phyloP scores from a whole-genome alignment of 768 basidiomycete genomes.

The Lactarius sp. region DNA sequence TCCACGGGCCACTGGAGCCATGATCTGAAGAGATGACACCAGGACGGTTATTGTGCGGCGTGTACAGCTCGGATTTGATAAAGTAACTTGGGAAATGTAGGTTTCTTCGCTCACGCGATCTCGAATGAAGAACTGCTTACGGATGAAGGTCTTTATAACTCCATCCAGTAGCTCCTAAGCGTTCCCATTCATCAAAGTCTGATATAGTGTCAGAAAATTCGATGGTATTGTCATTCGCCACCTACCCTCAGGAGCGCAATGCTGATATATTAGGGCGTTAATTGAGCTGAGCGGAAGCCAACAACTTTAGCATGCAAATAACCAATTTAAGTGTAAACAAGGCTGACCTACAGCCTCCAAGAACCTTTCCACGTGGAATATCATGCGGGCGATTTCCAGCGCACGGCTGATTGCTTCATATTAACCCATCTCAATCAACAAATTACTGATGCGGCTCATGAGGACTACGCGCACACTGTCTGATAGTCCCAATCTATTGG shows the following conservation, averaged over 20 bases:
- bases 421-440: background rate
- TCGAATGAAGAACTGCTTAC: background rate
- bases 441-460: background rate
- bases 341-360: conserved; percentile 19
- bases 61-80: conserved; percentile 21
- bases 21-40: conserved; percentile 14
- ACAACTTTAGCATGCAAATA: background rate
- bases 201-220: background rate
- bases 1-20: conserved; percentile 18
- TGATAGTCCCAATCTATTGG: conserved; percentile 21
- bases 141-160: conserved; percentile 26
- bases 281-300: conserved; percentile 10
- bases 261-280: conserved; percentile 22
- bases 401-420: conserved; percentile 9
- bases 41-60: conserved; percentile 6
- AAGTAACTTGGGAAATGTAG: conserved; percentile 15
- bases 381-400: conserved; percentile 12
- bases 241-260: conserved; percentile 21
- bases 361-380: conserved; percentile 21
- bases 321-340: background rate
- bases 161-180: conserved; percentile 27
- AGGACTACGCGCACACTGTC: conserved; percentile 12
- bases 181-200: conserved; percentile 28
- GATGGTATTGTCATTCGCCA: background rate
- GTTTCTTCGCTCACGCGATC: background rate